A percentile compares a stretch with the other conserved stretches of the same genome.
Evolutionary conservation across 1,139 yeast species (phyloP).

Genomic region (Pneumocystis sp.): DNA sequence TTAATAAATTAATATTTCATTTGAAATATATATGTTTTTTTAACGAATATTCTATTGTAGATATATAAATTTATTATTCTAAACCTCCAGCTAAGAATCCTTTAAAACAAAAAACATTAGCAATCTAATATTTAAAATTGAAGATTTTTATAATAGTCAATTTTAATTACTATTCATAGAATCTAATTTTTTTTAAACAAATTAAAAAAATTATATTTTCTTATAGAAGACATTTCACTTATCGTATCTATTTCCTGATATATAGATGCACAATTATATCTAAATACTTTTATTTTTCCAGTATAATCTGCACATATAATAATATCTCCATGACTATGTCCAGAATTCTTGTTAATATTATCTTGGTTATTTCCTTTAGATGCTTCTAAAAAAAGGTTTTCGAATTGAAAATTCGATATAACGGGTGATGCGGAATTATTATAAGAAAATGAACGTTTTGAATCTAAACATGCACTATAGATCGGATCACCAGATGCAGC

Average conservation of each 20-base stretch:
- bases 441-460: slow-evolving; percentile 1
- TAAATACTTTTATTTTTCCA: slow-evolving; percentile 60
- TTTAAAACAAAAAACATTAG: neutral
- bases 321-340: slow-evolving; percentile 26
- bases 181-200: neutral
- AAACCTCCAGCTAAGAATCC: neutral
- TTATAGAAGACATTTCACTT: neutral
- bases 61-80: too few species aligned
- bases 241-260: neutral
- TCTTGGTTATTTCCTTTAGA: neutral
- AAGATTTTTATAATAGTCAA: neutral
- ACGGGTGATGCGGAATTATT: slow-evolving; percentile 1
- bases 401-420: neutral
- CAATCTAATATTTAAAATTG: neutral
- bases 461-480: slow-evolving; percentile 31
- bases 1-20: too few species aligned
- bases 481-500: slow-evolving; percentile 66
- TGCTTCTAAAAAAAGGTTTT: neutral
- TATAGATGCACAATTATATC: slow-evolving; percentile 52
- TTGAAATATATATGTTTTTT: too few species aligned
- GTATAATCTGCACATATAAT: slow-evolving; percentile 63
- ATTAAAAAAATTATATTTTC: neutral
- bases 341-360: neutral
- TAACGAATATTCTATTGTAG: too few species aligned
- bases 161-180: neutral